Percentiles rank a stretch among this genome's conserved stretches.
phyloP scores from a whole-genome alignment of 805 yeast genomes.

The Candida maesae region DNA sequence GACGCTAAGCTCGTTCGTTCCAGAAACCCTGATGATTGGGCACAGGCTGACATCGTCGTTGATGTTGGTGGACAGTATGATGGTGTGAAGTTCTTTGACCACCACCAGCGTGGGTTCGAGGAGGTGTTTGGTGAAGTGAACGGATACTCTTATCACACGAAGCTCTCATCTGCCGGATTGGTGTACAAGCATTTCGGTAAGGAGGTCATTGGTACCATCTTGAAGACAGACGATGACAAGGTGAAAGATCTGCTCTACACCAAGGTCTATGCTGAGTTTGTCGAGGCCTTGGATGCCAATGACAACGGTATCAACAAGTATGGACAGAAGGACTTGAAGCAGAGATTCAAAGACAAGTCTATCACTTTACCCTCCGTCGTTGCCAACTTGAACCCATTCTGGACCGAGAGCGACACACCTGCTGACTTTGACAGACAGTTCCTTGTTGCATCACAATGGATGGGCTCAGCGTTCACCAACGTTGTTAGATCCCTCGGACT shows the following conservation, averaged over 20 bases:
- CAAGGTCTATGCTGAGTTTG: conserved; percentile 78
- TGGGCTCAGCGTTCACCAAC: conserved; percentile 77
- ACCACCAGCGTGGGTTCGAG: conserved; percentile 89
- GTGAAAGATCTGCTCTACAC: conserved; percentile 63
- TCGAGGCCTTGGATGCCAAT: conserved; percentile 92
- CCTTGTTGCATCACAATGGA: conserved; percentile 65
- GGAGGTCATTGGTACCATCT: conserved; percentile 54
- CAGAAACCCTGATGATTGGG: conserved; percentile 80
- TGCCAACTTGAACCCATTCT: conserved; percentile 75
- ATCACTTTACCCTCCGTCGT: conserved; percentile 78
- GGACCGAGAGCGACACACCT: conserved; percentile 70
- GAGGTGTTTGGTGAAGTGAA: conserved; percentile 55
- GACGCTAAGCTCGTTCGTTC: conserved; percentile 75
- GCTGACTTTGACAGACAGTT: conserved; percentile 65
- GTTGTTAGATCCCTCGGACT: conserved; percentile 68
- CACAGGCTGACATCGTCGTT: conserved; percentile 83
- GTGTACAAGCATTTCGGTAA: conserved; percentile 84
- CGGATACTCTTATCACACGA: conserved; percentile 53
- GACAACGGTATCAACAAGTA: conserved; percentile 88
- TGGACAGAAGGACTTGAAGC: conserved; percentile 44
- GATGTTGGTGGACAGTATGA: conserved; percentile 95
- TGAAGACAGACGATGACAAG: conserved; percentile 36
- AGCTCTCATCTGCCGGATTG: conserved; percentile 90
- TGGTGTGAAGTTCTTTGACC: conserved; percentile 83
- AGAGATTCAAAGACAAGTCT: conserved; percentile 66